Evolutionary conservation across 129 eudicot species (phyloP), one percentile per base, ranked within the genome.

Genomic region (Smallanthus sonchifolius): DNA sequence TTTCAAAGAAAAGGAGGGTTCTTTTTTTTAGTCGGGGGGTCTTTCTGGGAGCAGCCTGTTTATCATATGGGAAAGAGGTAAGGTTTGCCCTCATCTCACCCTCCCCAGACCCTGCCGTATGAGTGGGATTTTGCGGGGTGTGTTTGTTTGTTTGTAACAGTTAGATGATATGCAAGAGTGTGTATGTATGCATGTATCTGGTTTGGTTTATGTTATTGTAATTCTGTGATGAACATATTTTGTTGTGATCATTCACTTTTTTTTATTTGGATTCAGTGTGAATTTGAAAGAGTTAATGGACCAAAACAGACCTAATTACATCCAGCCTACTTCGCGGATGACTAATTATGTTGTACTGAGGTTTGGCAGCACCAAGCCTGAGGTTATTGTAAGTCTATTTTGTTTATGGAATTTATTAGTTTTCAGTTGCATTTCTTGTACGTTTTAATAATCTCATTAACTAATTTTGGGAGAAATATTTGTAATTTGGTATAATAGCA

Each of bases 281-380:
- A 93, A 92, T 75, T 92, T 92, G 95, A 92, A 85, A 84, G 80
- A 86, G 72, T 83, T 92, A 70, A 82, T 82, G 77, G 94, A 92
- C 75, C 86, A 84, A 78, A 89, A 92, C 85, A 92, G 82, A 65
- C 83, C 81, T 37, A 86, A 89, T 79, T 92, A 87, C 67, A 84
- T 92, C 43, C 98, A 92, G 37, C 95, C 98, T n/a, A 75, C 92
- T 10, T 92, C 98, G 4, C 86, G 98, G 51, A 92, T 89, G 96
- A 90, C 98, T 54, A 92, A 92, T 77, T 92, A 92, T 73, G 91
- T 87, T 49, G 96, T 92, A 52, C 74, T 92, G 77, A 81, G 87
- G 59, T 92, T 86, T 86, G 92, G 96, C 38, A 77, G 77, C 76
- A 68, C 82, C 60, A 92, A 80, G 73, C 79, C 88, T 54, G 95